Evolutionary conservation across 2,329 filamentous ascomycete genomes (phyloP).

Genomic region (Exophiala calicioides): DNA sequence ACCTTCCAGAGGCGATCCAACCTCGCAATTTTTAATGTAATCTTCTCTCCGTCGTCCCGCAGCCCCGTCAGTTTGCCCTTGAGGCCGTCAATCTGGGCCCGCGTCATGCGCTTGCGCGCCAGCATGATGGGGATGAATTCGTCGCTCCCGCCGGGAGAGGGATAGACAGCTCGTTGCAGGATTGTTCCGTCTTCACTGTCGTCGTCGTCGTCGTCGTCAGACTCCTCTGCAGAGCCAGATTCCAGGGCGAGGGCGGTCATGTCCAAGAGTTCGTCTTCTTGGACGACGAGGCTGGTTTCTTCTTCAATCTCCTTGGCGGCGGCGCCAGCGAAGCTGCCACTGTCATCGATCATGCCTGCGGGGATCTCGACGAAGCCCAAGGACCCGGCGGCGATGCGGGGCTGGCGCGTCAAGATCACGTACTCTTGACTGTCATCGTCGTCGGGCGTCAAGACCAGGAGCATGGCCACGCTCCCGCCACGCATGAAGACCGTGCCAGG

Average conservation of each 20-base stretch:
- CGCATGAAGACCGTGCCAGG: conserved; percentile 60
- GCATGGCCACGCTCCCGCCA: conserved; percentile 59
- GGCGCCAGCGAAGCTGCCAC: conserved; percentile 54
- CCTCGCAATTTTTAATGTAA: conserved; percentile 57
- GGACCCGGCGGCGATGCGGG: conserved; percentile 57
- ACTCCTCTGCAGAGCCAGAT: neutral
- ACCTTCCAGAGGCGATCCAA: conserved; percentile 56
- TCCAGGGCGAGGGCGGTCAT: conserved; percentile 42
- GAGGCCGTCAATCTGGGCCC: conserved; percentile 51
- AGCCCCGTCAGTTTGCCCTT: conserved; percentile 57
- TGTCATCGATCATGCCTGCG: conserved; percentile 62
- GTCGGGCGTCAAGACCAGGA: conserved; percentile 56
- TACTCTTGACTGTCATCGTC: conserved; percentile 41
- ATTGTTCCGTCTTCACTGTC: conserved; percentile 31
- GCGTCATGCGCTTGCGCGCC: conserved; percentile 54
- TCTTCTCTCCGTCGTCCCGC: conserved; percentile 57
- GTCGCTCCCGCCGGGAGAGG: conserved; percentile 58
- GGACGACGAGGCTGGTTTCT: conserved; percentile 57
- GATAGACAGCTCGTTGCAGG: conserved; percentile 55
- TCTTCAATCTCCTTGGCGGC: conserved; percentile 60
- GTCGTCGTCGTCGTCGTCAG: conserved; percentile 30
- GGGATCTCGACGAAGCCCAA: conserved; percentile 59
- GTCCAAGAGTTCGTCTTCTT: conserved; percentile 53
- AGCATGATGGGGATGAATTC: conserved; percentile 61
- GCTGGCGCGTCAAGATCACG: conserved; percentile 58